A percentile compares a stretch with the other conserved stretches of the same genome.
Conservation (phyloP, 345 rosid genomes). For the Gossypium rotundifolium region DNA sequence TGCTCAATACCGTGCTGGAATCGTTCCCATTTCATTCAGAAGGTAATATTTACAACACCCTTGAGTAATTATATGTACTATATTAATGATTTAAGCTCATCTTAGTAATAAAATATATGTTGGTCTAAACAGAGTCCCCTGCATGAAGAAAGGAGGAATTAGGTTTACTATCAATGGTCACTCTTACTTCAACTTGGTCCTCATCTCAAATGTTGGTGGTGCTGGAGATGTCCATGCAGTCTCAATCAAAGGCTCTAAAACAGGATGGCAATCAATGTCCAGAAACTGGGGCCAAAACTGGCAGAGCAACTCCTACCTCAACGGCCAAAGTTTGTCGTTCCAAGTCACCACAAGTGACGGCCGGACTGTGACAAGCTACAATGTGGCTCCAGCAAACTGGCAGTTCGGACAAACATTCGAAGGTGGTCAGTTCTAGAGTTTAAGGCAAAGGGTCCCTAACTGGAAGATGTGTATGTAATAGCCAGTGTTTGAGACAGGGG, state of each 20-base stretch:
- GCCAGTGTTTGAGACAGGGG: slow-evolving; percentile 16
- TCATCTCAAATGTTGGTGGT: slow-evolving; percentile 73
- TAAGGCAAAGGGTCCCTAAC: neutral
- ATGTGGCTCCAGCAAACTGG: slow-evolving; percentile 58
- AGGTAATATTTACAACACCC: slow-evolving; percentile 34
- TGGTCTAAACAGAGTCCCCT: slow-evolving; percentile 54
- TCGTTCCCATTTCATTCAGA: slow-evolving; percentile 81
- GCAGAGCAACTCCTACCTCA: slow-evolving; percentile 82
- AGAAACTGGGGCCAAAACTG: slow-evolving; percentile 85
- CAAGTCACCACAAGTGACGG: slow-evolving; percentile 94
- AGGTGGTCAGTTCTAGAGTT: slow-evolving; percentile 56
- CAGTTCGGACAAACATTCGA: slow-evolving; percentile 83
- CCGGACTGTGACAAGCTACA: slow-evolving; percentile 49
- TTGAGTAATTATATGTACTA: neutral
- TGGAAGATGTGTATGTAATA: slow-evolving; percentile 16
- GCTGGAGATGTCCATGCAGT: slow-evolving; percentile 78
- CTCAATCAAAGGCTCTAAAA: slow-evolving; percentile 58
- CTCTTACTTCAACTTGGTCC: slow-evolving; percentile 85
- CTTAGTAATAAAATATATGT: neutral
- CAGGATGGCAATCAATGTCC: no score
- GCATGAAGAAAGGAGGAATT: slow-evolving; percentile 84
- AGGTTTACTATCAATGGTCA: slow-evolving; percentile 88
- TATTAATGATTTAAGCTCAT: neutral
- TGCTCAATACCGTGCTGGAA: slow-evolving; percentile 90
- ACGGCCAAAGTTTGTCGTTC: slow-evolving; percentile 78